Base-by-base conservation (phyloP, 2,329 filamentous ascomycete genomes). In the Madurella fahalii region DNA sequence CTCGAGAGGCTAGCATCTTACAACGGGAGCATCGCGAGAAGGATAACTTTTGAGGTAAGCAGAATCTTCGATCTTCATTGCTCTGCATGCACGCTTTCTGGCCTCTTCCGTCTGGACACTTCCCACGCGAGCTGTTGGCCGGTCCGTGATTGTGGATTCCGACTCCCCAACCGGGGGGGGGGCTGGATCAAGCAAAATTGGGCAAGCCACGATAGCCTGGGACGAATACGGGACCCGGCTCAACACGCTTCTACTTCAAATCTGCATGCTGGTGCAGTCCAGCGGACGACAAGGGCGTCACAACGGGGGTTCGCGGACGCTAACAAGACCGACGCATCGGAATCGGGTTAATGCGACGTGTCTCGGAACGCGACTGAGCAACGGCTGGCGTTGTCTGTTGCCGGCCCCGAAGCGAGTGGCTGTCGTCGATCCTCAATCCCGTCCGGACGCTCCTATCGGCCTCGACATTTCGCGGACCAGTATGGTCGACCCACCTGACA, bases 151-250 rank as follows among this genome's bases (percentile, higher is more conserved):
- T 47, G 45, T 44, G 54, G 50, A 41, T 51, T 39, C 52, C 58
- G 54, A 48, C 49, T 42, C 45, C 40, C 49, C 54, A 25, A 4
- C 11, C 31, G 57, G 52, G 52, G 54, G 52, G 57, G 53, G 44
- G 39, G 43, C 55, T 50, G 52, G n/a, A 51, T 50, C 54, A 54
- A 58, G 52, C 54, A 65, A 53, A 62, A 59, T 48, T 50, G 53
- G 62, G 40, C 53, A 44, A 56, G n/a, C 40, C 37, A 52, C 47
- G 50, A 53, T 44, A 39, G 57, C 58, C 52, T 49, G 58, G 42
- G 51, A 52, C 57, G 46, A 59, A 57, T 53, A 59, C 61, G 59
- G 56, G 51, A 58, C 43, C 63, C 58, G 57, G 57, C 46, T 50
- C 54, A 55, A 58, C 52, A 48, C 50, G 51, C 40, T 52, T 41